A percentile compares a stretch with the other conserved stretches of the same genome.
These are phyloP conservation scores for Corylus heterophylla DNA, from an alignment of 306 rosid genomes.

Conservation along the genomic window DNA sequence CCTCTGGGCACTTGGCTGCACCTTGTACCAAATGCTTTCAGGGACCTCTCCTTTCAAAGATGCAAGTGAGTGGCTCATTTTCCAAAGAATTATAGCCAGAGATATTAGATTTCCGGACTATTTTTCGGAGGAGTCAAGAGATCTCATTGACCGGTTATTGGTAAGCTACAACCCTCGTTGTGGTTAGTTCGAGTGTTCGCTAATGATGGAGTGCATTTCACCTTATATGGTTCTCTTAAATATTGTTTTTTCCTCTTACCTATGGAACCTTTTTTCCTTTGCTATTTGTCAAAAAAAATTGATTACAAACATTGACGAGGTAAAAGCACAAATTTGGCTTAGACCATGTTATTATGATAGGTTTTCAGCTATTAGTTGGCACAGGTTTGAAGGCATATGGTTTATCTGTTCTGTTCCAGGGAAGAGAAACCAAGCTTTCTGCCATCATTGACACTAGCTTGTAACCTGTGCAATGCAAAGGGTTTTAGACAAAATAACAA, in stretches of 20 bases:
- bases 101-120: conserved; percentile 91
- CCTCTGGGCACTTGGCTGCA: conserved; percentile 99
- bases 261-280: neutral
- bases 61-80: conserved; percentile 99
- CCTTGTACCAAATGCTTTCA: conserved; percentile 99
- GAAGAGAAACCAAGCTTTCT: neutral
- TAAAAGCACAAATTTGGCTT: conserved; percentile 17
- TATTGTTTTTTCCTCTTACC: neutral
- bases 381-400: conserved; percentile 1
- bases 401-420: conserved; percentile 5
- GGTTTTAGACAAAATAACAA: no score
- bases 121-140: conserved; percentile 87
- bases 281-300: neutral
- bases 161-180: conserved; percentile 37
- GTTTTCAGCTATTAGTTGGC: conserved; percentile 19
- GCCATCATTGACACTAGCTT: neutral
- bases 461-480: no score
- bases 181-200: neutral
- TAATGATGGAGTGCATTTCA: no score
- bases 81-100: conserved; percentile 94
- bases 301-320: neutral
- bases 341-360: conserved; percentile 10
- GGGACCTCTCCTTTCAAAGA: conserved; percentile 99
- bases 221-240: neutral
- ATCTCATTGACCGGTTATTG: conserved; percentile 79